These are phyloP conservation scores for Sordariomycetes sp. DNA, from an alignment of 2,329 filamentous ascomycete genomes.

Conservation along the genomic window DNA sequence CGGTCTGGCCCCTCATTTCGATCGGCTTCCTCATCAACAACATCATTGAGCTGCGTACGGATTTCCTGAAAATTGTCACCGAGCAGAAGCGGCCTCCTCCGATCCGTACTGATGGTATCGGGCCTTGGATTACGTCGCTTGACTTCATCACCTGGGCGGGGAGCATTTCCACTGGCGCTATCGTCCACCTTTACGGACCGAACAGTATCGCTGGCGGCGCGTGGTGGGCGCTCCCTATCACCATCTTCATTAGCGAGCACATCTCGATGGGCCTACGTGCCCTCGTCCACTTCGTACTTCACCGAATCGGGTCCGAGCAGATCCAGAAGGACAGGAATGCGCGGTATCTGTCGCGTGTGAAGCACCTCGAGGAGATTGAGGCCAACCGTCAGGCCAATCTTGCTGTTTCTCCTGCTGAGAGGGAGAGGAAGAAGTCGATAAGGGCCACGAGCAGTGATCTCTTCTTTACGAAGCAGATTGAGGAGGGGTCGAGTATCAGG, in stretches of 20 bases:
- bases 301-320: conserved; percentile 23
- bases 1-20: conserved; percentile 63
- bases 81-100: conserved; percentile 62
- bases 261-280: conserved; percentile 49
- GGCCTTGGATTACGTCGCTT: conserved; percentile 57
- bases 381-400: conserved; percentile 19
- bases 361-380: conserved; percentile 25
- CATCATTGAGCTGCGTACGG: conserved; percentile 64
- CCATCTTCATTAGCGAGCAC: conserved; percentile 63
- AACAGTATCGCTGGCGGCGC: conserved; percentile 40
- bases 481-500: conserved; percentile 20
- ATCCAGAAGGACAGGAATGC: conserved; percentile 24
- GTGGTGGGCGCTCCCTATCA: conserved; percentile 53
- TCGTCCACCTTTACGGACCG: conserved; percentile 58
- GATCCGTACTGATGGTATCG: conserved; percentile 58
- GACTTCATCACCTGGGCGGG: conserved; percentile 60
- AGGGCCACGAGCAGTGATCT: conserved; percentile 16
- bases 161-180: conserved; percentile 56
- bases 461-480: conserved; percentile 28
- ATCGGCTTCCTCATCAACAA: conserved; percentile 65
- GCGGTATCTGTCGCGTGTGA: conserved; percentile 21
- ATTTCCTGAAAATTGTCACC: conserved; percentile 63
- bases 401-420: conserved; percentile 18
- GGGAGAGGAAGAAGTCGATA: conserved; percentile 22
- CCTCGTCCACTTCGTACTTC: conserved; percentile 19